Evolutionary conservation across 257 asterid genomes (phyloP).

Genomic region (Verbena officinalis): DNA sequence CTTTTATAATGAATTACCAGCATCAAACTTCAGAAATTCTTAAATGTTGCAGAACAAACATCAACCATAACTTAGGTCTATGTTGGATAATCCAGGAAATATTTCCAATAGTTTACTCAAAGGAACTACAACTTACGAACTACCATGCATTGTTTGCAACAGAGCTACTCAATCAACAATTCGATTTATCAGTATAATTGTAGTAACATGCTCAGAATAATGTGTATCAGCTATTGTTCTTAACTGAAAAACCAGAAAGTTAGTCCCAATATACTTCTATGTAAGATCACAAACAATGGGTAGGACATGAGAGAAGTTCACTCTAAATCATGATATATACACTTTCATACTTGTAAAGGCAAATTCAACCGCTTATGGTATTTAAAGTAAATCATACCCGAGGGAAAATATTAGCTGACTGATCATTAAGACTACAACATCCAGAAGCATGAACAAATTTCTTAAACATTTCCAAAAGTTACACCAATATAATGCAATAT

Average conservation of each 20-base stretch:
- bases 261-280: not conserved
- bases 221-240: slow-evolving; percentile 12
- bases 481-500: not conserved
- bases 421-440: slow-evolving; percentile 2
- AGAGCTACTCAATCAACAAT: not conserved
- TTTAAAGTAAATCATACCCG: slow-evolving; percentile 1
- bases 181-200: not conserved
- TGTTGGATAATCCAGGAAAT: not conserved
- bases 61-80: not conserved
- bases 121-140: slow-evolving; percentile 7
- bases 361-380: too few relatives aligned
- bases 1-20: not conserved
- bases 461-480: slow-evolving; percentile 16
- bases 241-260: slow-evolving; percentile 15
- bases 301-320: not conserved
- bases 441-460: not conserved
- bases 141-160: not conserved
- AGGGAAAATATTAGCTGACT: slow-evolving; percentile 24
- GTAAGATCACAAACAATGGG: not conserved
- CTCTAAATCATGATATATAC: not conserved
- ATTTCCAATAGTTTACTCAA: not conserved
- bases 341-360: too few relatives aligned
- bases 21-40: not conserved
- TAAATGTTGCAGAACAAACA: slow-evolving; percentile 12
- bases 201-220: not conserved